These are phyloP conservation scores for Zasmidium angulare DNA, from an alignment of 2,329 filamentous ascomycete genomes.

Conservation along the genomic window DNA sequence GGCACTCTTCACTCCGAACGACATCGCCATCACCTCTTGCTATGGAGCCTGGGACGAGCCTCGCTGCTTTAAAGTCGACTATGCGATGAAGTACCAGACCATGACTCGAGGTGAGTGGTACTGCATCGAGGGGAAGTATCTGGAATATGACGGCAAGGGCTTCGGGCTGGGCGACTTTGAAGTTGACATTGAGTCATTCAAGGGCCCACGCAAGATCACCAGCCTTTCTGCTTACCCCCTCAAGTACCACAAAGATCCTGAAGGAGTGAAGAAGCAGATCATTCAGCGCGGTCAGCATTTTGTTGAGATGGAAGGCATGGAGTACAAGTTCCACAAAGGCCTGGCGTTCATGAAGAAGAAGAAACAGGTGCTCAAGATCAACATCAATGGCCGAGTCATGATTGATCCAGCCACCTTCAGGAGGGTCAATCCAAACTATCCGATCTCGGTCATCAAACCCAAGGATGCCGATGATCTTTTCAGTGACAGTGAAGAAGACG, in stretches of 20 bases:
- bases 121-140: conserved; percentile 72
- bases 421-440: conserved; percentile 83
- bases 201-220: conserved; percentile 78
- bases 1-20: conserved; percentile 86
- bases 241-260: conserved; percentile 73
- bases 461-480: conserved; percentile 55
- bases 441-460: conserved; percentile 70
- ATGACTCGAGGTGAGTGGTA: conserved; percentile 75
- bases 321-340: conserved; percentile 80
- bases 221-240: conserved; percentile 75
- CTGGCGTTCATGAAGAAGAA: conserved; percentile 84
- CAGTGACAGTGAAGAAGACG: conserved; percentile 51
- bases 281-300: conserved; percentile 84
- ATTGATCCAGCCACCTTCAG: conserved; percentile 80
- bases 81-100: conserved; percentile 66
- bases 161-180: conserved; percentile 74
- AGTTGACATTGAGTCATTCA: conserved; percentile 71
- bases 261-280: conserved; percentile 63
- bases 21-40: conserved; percentile 71
- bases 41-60: conserved; percentile 77
- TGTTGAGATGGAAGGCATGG: conserved; percentile 74
- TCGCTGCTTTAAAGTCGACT: conserved; percentile 78
- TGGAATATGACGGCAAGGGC: conserved; percentile 85
- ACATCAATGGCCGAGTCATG: conserved; percentile 86
- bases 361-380: conserved; percentile 72